These are phyloP conservation scores for Echinochloa phyllopogon DNA, from an alignment of 176 grass and related monocot species.

Conservation along the genomic window DNA sequence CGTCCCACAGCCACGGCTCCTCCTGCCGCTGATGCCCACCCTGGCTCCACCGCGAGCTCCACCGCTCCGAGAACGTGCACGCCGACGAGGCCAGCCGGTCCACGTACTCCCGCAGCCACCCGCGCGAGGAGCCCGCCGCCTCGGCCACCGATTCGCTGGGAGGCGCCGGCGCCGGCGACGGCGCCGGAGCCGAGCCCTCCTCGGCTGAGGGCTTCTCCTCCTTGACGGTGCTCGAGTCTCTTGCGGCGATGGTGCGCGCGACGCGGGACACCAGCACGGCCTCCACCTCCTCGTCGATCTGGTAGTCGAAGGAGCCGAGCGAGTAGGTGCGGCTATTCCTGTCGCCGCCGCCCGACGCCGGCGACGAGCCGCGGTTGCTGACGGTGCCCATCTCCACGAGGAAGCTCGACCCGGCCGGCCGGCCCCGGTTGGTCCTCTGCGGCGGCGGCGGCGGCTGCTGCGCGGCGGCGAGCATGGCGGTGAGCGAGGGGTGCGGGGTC, in stretches of 20 bases:
- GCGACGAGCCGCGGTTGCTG: constrained; percentile 56
- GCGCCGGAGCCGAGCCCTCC: background rate
- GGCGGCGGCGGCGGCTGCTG: background rate
- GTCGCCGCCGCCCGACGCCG: background rate
- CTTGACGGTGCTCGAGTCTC: background rate
- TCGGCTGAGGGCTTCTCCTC: constrained; percentile 39
- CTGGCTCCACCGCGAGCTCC: constrained; percentile 65
- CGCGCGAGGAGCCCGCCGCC: constrained; percentile 53
- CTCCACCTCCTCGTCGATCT: constrained; percentile 89
- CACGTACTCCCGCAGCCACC: constrained; percentile 83
- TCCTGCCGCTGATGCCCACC: constrained; percentile 36
- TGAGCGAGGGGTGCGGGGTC: constrained; percentile 52
- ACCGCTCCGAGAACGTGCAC: constrained; percentile 59
- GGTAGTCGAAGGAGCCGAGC: constrained; percentile 84
- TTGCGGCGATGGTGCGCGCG: constrained; percentile 24
- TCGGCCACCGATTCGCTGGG: constrained; percentile 65
- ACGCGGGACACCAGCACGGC: constrained; percentile 69
- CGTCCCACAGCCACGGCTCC: constrained; percentile 74
- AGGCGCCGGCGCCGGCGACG: constrained; percentile 17
- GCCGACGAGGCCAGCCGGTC: constrained; percentile 73
- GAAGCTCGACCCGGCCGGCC: constrained; percentile 47
- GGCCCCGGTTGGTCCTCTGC: background rate
- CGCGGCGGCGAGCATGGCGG: constrained; percentile 50
- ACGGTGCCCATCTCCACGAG: constrained; percentile 86
- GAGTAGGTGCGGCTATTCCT: constrained; percentile 64